Evolutionary conservation across 345 rosid species (phyloP).

Genomic region (Populus simonii): DNA sequence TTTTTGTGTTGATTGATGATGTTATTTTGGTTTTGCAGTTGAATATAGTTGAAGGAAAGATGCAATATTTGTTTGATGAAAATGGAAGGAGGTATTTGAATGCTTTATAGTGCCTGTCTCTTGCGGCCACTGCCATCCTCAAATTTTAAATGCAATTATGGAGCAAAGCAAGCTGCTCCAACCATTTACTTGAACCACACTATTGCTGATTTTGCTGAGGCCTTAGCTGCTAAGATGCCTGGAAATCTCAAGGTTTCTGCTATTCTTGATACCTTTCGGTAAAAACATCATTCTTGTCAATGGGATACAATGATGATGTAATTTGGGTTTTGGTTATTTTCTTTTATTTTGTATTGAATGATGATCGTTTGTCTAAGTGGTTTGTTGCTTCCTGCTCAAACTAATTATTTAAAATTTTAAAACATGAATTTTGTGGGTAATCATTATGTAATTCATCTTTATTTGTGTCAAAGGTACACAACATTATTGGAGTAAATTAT

Average conservation of each 20-base stretch:
- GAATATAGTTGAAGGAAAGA: slow-evolving; percentile 94
- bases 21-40: slow-evolving; percentile 31
- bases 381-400: not conserved
- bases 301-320: not conserved
- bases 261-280: not conserved
- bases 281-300: not conserved
- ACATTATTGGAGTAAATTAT: not conserved
- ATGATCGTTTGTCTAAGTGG: not conserved
- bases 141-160: slow-evolving; percentile 55
- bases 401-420: not conserved
- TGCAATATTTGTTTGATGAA: slow-evolving; percentile 94
- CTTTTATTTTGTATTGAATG: not conserved
- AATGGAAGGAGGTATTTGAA: slow-evolving; percentile 71
- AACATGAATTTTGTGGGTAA: not conserved
- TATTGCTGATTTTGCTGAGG: slow-evolving; percentile 85
- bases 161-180: slow-evolving; percentile 89
- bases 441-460: not conserved
- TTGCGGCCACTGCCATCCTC: slow-evolving; percentile 95
- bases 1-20: not conserved
- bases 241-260: slow-evolving; percentile 66
- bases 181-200: slow-evolving; percentile 84
- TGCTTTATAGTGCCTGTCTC: slow-evolving; percentile 88
- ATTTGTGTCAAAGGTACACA: not conserved
- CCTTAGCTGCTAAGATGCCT: slow-evolving; percentile 84
- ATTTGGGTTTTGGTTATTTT: not conserved